These are phyloP conservation scores for Spergularia bocconei DNA, from an alignment of 148 eudicot genomes.

Conservation along the genomic window DNA sequence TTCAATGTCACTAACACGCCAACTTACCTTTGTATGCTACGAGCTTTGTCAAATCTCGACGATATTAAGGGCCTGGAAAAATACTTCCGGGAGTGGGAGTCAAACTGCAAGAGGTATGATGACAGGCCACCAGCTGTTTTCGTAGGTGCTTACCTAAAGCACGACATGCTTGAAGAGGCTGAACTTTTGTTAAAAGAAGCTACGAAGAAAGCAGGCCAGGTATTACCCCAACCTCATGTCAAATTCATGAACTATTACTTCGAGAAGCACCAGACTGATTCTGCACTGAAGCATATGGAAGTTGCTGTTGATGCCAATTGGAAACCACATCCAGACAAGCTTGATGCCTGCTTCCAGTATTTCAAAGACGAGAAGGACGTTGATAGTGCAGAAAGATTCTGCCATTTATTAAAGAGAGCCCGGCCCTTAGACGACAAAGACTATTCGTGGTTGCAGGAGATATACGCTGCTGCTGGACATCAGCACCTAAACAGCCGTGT, in stretches of 20 bases:
- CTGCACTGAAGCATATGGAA: slow-evolving; percentile 50
- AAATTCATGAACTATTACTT: slow-evolving; percentile 40
- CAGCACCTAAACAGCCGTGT: too few species aligned
- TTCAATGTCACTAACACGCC: slow-evolving; percentile 32
- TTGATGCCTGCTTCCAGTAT: slow-evolving; percentile 31
- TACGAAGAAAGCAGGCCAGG: slow-evolving; percentile 25
- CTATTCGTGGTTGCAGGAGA: too few species aligned
- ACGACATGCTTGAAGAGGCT: slow-evolving; percentile 54
- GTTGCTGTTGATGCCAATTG: slow-evolving; percentile 39
- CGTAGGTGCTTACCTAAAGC: slow-evolving; percentile 46
- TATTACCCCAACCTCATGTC: slow-evolving; percentile 28
- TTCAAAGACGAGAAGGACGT: slow-evolving; percentile 54
- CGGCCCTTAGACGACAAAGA: too few species aligned
- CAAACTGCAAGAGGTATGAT: slow-evolving; percentile 38
- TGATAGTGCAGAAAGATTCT: slow-evolving; percentile 47
- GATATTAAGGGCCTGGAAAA: slow-evolving; percentile 43
- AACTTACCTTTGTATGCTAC: slow-evolving; percentile 49
- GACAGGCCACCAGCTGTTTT: slow-evolving; percentile 42
- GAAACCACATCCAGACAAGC: slow-evolving; percentile 27
- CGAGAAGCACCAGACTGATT: slow-evolving; percentile 33
- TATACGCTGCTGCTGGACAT: too few species aligned
- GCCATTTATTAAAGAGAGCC: slow-evolving; percentile 26
- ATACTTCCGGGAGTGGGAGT: slow-evolving; percentile 60
- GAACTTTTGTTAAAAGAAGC: slow-evolving; percentile 34
- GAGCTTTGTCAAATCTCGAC: slow-evolving; percentile 46